Percentiles rank a stretch among this genome's conserved stretches.
phyloP scores from a whole-genome alignment of 2,329 filamentous ascomycete species.

The Colletotrichum chrysophilum region DNA sequence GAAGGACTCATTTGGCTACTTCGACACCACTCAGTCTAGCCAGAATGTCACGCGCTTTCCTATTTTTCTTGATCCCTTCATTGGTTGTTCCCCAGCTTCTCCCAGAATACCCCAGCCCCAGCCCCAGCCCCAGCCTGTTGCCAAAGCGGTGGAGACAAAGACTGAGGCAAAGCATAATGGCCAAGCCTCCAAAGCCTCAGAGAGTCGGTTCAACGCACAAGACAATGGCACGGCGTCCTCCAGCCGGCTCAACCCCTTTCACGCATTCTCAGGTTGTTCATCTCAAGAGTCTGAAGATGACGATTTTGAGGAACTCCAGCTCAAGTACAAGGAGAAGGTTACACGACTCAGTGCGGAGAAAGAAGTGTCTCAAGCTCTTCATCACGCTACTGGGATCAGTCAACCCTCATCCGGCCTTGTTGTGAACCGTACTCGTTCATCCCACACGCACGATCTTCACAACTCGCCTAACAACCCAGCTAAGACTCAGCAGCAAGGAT shows the following conservation, averaged over 20 bases:
- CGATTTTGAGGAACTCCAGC: not conserved
- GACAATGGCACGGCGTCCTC: not conserved
- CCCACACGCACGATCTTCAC: not conserved
- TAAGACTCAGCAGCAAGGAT: not conserved
- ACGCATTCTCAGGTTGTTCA: conserved; percentile 11
- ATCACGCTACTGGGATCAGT: conserved; percentile 8
- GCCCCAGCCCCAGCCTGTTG: not conserved
- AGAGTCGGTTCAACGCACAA: not conserved
- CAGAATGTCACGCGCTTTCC: conserved; percentile 1
- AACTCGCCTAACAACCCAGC: not conserved
- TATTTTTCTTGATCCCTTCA: not conserved
- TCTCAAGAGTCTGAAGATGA: conserved; percentile 9
- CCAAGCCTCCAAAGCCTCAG: not conserved
- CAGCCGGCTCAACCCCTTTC: conserved; percentile 15
- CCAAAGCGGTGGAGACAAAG: not conserved
- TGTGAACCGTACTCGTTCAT: not conserved
- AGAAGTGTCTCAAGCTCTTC: conserved; percentile 20
- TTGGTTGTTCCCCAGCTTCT: not conserved
- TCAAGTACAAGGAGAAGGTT: not conserved
- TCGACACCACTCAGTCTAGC: not conserved
- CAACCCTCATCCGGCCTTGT: conserved; percentile 19
- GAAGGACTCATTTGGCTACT: not conserved
- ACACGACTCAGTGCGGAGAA: conserved; percentile 9
- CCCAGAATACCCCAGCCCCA: not conserved
- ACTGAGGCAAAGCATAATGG: not conserved